Conservation (phyloP, 768 basidiomycete species). For the Rubroboletus pulcherrimus region DNA sequence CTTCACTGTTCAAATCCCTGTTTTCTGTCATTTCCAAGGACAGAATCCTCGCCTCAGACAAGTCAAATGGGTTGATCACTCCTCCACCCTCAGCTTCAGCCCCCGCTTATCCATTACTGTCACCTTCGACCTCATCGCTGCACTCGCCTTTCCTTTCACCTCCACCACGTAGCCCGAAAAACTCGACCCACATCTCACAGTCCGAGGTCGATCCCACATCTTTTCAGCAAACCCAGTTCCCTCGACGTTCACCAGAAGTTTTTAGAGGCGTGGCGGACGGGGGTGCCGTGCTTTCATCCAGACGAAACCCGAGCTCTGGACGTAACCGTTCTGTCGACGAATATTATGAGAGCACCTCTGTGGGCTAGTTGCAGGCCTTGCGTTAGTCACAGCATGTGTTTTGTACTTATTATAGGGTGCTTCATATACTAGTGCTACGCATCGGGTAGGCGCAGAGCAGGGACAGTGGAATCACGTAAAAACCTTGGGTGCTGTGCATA, state of each 20-base stretch:
- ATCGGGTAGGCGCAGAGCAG: neutral
- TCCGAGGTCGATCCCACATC: constrained; percentile 30
- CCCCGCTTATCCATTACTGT: constrained; percentile 21
- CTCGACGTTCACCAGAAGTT: constrained; percentile 31
- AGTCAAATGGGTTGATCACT: constrained; percentile 68
- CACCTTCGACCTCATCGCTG: constrained; percentile 26
- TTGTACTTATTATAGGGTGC: neutral
- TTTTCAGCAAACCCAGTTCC: constrained; percentile 37
- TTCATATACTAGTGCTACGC: constrained; percentile 1
- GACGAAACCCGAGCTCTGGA: constrained; percentile 13
- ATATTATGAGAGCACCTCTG: neutral
- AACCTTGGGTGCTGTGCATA: neutral
- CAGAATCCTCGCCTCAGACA: constrained; percentile 42
- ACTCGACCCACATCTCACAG: constrained; percentile 23
- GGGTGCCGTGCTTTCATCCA: constrained; percentile 20
- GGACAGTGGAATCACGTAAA: neutral
- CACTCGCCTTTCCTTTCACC: constrained; percentile 24
- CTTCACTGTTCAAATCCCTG: constrained; percentile 68
- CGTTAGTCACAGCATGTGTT: neutral
- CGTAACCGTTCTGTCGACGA: constrained; percentile 9
- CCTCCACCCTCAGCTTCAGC: constrained; percentile 40
- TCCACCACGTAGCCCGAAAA: constrained; percentile 25
- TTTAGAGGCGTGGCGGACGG: constrained; percentile 10
- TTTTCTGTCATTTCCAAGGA: constrained; percentile 43
- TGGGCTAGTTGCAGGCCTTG: neutral